These are phyloP conservation scores for Ceratocystis papillata DNA, from an alignment of 2,329 filamentous ascomycete genomes.

Conservation along the genomic window DNA sequence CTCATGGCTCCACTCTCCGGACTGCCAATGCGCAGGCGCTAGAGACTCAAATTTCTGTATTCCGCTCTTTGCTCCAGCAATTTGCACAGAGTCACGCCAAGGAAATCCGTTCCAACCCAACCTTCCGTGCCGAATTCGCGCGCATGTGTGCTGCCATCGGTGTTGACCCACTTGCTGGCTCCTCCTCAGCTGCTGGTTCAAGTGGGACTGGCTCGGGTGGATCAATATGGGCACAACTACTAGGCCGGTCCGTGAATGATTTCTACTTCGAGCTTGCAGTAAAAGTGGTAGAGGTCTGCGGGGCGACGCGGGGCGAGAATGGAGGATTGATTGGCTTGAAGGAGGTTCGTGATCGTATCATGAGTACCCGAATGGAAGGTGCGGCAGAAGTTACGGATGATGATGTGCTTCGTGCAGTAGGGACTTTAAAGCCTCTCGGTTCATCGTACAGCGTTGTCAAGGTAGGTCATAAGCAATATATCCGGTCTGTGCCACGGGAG, in stretches of 20 bases:
- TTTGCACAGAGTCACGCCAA: constrained; percentile 91
- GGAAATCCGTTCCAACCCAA: constrained; percentile 90
- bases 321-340: constrained; percentile 78
- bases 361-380: constrained; percentile 61
- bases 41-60: constrained; percentile 86
- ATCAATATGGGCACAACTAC: constrained; percentile 84
- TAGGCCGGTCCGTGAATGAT: constrained; percentile 87
- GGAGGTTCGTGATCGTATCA: constrained; percentile 68
- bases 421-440: constrained; percentile 74
- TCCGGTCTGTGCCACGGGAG: constrained; percentile 87
- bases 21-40: constrained; percentile 74
- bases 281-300: constrained; percentile 86
- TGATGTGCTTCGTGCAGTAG: constrained; percentile 81
- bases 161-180: constrained; percentile 72
- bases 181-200: constrained; percentile 28
- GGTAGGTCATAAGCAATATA: constrained; percentile 76
- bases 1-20: constrained; percentile 78
- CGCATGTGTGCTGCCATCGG: constrained; percentile 97
- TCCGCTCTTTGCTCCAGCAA: constrained; percentile 87
- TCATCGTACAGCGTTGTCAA: constrained; percentile 76
- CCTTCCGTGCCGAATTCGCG: constrained; percentile 91
- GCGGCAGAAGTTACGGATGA: constrained; percentile 77
- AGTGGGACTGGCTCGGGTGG: constrained; percentile 41
- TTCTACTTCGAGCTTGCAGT: constrained; percentile 98
- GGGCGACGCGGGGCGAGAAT: constrained; percentile 77